phyloP scores from a whole-genome alignment of 2,329 filamentous ascomycete genomes.

The Aspergillus melleus region DNA sequence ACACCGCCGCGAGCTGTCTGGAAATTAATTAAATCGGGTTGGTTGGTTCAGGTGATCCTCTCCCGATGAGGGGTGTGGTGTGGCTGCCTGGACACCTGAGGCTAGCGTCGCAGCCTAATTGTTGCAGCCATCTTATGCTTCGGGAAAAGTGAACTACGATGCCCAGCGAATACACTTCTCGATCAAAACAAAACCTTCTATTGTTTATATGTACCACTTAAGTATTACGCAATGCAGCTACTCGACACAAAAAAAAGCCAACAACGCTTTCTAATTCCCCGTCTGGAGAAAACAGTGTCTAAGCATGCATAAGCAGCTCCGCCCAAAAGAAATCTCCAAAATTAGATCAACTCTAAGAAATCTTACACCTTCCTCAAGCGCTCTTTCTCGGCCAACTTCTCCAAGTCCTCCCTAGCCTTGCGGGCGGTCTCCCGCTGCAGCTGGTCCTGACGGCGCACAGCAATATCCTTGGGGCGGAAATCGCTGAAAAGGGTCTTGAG shows the following conservation, averaged over 20 bases:
- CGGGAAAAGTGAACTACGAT: too few relatives aligned
- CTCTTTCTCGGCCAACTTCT: conserved; percentile 43
- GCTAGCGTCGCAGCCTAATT: background rate
- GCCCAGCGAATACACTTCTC: too few relatives aligned
- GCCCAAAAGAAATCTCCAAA: background rate
- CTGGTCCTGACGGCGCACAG: conserved; percentile 81
- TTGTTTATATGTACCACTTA: background rate
- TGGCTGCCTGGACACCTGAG: conserved; percentile 10
- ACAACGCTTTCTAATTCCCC: background rate
- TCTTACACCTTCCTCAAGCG: conserved; percentile 28
- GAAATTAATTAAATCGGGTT: background rate
- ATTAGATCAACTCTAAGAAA: conserved; percentile 1
- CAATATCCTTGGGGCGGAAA: conserved; percentile 91
- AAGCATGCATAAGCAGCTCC: background rate
- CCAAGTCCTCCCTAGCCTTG: conserved; percentile 59
- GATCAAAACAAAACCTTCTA: background rate
- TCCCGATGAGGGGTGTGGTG: background rate
- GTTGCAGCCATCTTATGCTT: background rate
- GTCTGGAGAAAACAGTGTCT: background rate
- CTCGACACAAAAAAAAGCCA: background rate
- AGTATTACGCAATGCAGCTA: background rate
- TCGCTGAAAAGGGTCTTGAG: conserved; percentile 88
- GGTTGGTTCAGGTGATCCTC: background rate
- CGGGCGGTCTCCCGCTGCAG: conserved; percentile 71
- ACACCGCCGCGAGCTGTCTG: conserved; percentile 1